Evolutionary conservation across 345 rosid genomes (phyloP), one percentile per base, ranked within the genome.

Genomic region (Cardamine resedifolia): DNA sequence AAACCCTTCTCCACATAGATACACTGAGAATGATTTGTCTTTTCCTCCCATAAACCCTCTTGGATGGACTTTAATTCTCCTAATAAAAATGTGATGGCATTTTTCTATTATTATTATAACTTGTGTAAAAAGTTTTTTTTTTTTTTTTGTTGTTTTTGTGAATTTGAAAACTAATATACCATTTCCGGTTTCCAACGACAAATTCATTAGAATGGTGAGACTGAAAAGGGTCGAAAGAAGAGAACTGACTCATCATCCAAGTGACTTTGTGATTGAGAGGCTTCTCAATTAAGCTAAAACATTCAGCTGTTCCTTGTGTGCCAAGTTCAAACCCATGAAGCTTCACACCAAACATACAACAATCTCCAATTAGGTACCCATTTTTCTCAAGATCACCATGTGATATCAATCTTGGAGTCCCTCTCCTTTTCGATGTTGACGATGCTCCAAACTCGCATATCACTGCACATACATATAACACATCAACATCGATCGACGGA

Each of bases 241-340:
- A 76, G 71, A 62, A 63, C 34, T 39, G 27, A 6, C 59, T 55
- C 66, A 69, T 69, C 71, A 44, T 34, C 75, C 75, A 76, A 45
- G 75, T 76, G 66, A 76, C 59, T 76, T 20, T 76, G 71, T 76
- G 63, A 39, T 63, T 69, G 10, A 3, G 58, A 44, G 75, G 73
- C 18, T 69, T 61, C 65, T 76, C 75, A 6, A 69, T 41, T n/a
- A 76, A 56, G 65, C 36, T 62, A 27, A 76, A 55, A 47, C 59
- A 47, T 27, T 76, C 75, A 0, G 79, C 79, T 36, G 75, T 63
- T 55, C 66, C 71, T 0, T 38, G 3, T 9, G 5, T 5, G n/a
- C 26, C 20, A n/a, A 18, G 39, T 36, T 36, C 27, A 20, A 38
- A 43, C n/a, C 47, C 64, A 55, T 1, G 2, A 44, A 69, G 31